Evolutionary conservation across 2,329 filamentous ascomycete genomes (phyloP).

Genomic region (Proliferodiscus dingleyae): DNA sequence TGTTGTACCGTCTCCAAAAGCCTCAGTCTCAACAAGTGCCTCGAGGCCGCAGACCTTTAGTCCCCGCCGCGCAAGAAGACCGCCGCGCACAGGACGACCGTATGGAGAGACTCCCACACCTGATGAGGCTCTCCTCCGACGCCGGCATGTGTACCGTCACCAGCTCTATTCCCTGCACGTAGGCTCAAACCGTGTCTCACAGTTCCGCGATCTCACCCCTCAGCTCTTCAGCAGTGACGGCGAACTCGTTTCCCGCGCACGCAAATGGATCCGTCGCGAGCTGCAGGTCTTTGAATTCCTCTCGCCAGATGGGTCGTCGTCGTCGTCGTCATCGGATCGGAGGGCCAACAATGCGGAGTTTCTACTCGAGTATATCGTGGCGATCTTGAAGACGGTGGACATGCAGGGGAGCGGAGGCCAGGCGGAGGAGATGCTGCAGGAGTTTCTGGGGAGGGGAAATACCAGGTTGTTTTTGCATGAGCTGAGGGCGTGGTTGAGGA

Average conservation of each 20-base stretch:
- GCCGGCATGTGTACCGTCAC: conserved; percentile 68
- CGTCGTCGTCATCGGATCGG: conserved; percentile 29
- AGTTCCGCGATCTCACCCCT: conserved; percentile 70
- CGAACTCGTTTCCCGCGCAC: conserved; percentile 68
- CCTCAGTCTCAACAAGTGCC: conserved; percentile 4
- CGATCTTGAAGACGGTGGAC: conserved; percentile 77
- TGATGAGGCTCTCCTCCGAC: conserved; percentile 39
- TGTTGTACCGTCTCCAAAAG: conserved; percentile 37
- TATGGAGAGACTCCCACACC: conserved; percentile 12
- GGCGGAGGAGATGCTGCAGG: conserved; percentile 72
- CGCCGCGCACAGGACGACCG: conserved; percentile 14
- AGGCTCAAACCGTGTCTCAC: conserved; percentile 73
- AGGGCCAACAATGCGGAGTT: conserved; percentile 73
- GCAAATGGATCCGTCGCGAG: conserved; percentile 79
- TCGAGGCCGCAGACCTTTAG: conserved; percentile 9
- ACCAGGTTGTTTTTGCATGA: conserved; percentile 80
- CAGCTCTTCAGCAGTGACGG: conserved; percentile 57
- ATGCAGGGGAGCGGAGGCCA: conserved; percentile 72
- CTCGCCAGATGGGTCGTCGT: conserved; percentile 27
- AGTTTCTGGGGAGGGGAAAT: conserved; percentile 72
- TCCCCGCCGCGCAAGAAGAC: conserved; percentile 13
- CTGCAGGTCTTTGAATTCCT: conserved; percentile 78
- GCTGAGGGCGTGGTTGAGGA: conserved; percentile 74
- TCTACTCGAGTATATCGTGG: conserved; percentile 78
- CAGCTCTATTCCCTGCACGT: conserved; percentile 75